Conservation (phyloP, 2,329 filamentous ascomycete genomes). For the Xylaria sp. region DNA sequence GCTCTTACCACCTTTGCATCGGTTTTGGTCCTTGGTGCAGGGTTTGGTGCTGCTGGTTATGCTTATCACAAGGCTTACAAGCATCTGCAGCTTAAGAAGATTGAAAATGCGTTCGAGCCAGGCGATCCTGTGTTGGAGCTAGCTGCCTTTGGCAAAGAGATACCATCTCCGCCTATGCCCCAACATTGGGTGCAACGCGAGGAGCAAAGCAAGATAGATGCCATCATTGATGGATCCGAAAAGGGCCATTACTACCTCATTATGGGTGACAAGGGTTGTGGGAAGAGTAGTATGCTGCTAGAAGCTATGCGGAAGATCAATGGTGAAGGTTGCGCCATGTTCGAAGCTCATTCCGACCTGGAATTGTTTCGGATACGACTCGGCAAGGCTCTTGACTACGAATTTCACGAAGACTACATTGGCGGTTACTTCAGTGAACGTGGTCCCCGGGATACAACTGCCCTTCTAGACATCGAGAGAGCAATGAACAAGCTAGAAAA, state of each 20-base stretch:
- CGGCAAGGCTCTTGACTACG: constrained; percentile 93
- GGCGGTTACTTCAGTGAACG: constrained; percentile 95
- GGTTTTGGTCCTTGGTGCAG: constrained; percentile 74
- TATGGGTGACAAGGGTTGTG: constrained; percentile 94
- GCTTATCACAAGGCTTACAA: constrained; percentile 89
- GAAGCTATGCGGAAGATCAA: constrained; percentile 95
- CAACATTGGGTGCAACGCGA: constrained; percentile 84
- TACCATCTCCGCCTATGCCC: constrained; percentile 56
- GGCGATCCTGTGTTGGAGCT: constrained; percentile 90
- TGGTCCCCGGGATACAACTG: constrained; percentile 90
- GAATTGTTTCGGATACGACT: constrained; percentile 95
- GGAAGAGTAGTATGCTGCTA: constrained; percentile 95
- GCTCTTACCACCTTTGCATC: constrained; percentile 81
- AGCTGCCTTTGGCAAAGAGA: constrained; percentile 71
- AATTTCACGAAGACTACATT: constrained; percentile 98
- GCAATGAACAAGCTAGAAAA: constrained; percentile 99
- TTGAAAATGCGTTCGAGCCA: constrained; percentile 88
- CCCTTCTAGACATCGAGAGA: constrained; percentile 92
- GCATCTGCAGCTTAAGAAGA: constrained; percentile 87
- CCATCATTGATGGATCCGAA: constrained; percentile 78
- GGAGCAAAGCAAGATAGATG: constrained; percentile 83
- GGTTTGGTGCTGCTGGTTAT: constrained; percentile 75
- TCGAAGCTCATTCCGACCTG: constrained; percentile 93
- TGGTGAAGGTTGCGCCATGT: constrained; percentile 90
- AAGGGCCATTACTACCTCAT: constrained; percentile 90